Conservation (phyloP, 2,329 filamentous ascomycete species). For the Trichoderma gracile region DNA sequence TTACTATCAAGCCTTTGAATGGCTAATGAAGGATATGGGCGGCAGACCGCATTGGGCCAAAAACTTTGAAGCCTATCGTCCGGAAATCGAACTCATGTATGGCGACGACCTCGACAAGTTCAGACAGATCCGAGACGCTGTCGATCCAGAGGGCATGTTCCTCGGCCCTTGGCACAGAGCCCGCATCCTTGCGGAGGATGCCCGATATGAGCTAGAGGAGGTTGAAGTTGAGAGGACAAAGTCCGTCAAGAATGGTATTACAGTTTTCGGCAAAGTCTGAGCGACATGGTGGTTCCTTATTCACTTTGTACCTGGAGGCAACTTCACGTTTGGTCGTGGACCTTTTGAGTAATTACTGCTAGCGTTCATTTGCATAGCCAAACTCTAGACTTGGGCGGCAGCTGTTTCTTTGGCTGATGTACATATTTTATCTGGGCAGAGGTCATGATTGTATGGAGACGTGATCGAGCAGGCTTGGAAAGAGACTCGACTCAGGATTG, state of each 20-base stretch:
- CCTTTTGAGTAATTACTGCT: not conserved
- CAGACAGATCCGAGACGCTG: slow-evolving; percentile 65
- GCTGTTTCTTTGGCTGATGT: slow-evolving; percentile 9
- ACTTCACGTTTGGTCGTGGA: not conserved
- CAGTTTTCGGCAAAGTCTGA: slow-evolving; percentile 26
- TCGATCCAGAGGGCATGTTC: slow-evolving; percentile 83
- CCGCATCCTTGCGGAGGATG: slow-evolving; percentile 53
- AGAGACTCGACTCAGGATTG: not conserved
- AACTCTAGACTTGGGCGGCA: slow-evolving; percentile 6
- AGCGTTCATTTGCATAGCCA: not conserved
- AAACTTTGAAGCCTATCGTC: slow-evolving; percentile 69
- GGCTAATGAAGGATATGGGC: slow-evolving; percentile 81
- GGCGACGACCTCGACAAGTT: slow-evolving; percentile 66
- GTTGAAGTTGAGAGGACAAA: slow-evolving; percentile 36
- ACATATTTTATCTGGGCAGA: slow-evolving; percentile 9
- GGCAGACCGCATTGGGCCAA: slow-evolving; percentile 90
- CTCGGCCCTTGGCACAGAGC: slow-evolving; percentile 86
- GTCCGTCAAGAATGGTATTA: slow-evolving; percentile 33
- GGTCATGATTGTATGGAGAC: not conserved
- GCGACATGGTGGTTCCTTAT: not conserved
- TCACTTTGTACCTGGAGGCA: not conserved
- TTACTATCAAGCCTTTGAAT: slow-evolving; percentile 90
- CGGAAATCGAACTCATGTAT: slow-evolving; percentile 68
- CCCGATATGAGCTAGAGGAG: slow-evolving; percentile 42
- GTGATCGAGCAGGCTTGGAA: not conserved